phyloP scores from a whole-genome alignment of 176 grass and related monocot species.

The Melocanna baccifera region DNA sequence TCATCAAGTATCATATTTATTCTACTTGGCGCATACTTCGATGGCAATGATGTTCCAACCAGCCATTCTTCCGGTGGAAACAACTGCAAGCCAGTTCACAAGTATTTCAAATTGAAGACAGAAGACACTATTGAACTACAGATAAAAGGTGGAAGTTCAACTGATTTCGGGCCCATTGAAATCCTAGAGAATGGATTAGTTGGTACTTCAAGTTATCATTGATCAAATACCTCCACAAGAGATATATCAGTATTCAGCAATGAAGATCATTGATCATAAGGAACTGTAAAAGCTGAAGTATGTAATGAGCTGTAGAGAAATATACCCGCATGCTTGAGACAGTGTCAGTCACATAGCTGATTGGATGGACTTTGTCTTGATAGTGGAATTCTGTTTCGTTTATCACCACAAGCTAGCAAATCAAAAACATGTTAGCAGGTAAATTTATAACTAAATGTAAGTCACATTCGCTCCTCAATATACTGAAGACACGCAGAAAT shows the following conservation, averaged over 20 bases:
- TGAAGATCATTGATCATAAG: conserved; percentile 8
- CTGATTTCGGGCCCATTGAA: background rate
- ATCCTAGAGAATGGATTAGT: background rate
- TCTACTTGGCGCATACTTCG: conserved; percentile 61
- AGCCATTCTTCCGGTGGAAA: conserved; percentile 96
- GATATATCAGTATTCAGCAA: conserved; percentile 17
- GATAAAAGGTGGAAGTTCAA: background rate
- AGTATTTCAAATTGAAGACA: conserved; percentile 15
- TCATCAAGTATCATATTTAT: conserved; percentile 76
- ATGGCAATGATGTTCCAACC: conserved; percentile 55
- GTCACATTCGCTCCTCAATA: background rate
- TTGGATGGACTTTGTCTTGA: conserved; percentile 75
- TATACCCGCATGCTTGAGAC: conserved; percentile 77
- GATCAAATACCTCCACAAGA: background rate
- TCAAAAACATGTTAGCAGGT: conserved; percentile 29
- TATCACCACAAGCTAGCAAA: conserved; percentile 61
- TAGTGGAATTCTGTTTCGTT: conserved; percentile 78
- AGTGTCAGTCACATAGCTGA: conserved; percentile 55
- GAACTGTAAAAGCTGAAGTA: background rate
- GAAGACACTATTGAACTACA: conserved; percentile 5
- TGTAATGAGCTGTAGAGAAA: conserved; percentile 20
- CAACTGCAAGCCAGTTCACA: conserved; percentile 41
- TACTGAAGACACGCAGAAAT: background rate
- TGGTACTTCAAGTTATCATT: background rate
- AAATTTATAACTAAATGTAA: conserved; percentile 24